A percentile compares a stretch with the other conserved stretches of the same genome.
These are phyloP conservation scores for Phytophthora hibernalis DNA, from an alignment of 352 stramenopile genomes.

Conservation along the genomic window DNA sequence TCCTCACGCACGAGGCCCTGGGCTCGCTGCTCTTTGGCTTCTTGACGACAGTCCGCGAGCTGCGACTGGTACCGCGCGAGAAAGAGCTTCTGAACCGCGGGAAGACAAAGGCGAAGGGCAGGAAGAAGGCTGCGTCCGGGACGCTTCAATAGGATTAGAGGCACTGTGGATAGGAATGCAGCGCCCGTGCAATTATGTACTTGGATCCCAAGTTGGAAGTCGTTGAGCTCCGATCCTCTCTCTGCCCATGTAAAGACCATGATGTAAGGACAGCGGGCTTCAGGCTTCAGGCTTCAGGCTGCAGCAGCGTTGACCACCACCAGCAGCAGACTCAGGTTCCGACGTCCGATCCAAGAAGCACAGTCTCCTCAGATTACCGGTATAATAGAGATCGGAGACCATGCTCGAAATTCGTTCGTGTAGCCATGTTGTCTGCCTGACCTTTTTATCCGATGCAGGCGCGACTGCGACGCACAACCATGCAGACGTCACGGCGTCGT, in stretches of 20 bases:
- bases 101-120: conserved; percentile 30
- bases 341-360: neutral
- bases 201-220: too few relatives aligned
- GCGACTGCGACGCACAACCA: neutral
- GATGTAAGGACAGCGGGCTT: conserved; percentile 14
- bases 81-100: conserved; percentile 64
- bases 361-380: neutral
- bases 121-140: conserved; percentile 8
- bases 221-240: conserved; percentile 25
- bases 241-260: conserved; percentile 21
- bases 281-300: conserved; percentile 4
- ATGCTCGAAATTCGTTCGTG: conserved; percentile 30
- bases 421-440: conserved; percentile 23
- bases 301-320: neutral
- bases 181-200: conserved; percentile 8
- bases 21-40: conserved; percentile 71
- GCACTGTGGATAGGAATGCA: conserved; percentile 26
- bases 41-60: conserved; percentile 80
- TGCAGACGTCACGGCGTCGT: neutral
- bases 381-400: conserved; percentile 18
- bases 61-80: conserved; percentile 76
- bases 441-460: conserved; percentile 9
- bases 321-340: neutral
- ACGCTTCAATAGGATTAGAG: conserved; percentile 40
- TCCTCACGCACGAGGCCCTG: conserved; percentile 54